phyloP scores from a whole-genome alignment of 202 grass and related monocot species.

The Alloteropsis angusta region DNA sequence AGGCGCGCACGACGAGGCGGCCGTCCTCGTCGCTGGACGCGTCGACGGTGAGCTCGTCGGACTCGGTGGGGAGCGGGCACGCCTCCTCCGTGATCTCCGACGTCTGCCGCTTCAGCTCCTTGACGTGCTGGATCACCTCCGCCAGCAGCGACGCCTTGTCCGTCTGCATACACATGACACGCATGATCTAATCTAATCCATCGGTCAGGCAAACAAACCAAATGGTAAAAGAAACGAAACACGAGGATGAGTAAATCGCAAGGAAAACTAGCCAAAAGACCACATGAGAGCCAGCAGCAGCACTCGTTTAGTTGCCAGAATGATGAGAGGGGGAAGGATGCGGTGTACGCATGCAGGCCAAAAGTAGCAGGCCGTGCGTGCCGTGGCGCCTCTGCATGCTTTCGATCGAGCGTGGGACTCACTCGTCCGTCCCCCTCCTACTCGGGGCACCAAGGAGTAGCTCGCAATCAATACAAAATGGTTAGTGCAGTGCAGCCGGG shows the following conservation, averaged over 20 bases:
- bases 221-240: neutral
- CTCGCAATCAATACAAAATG: conserved; percentile 34
- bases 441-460: conserved; percentile 7
- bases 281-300: neutral
- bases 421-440: conserved; percentile 7
- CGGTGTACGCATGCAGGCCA: conserved; percentile 37
- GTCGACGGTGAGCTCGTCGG: conserved; percentile 81
- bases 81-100: conserved; percentile 91
- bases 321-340: conserved; percentile 33
- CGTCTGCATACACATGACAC: conserved; percentile 34
- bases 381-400: conserved; percentile 39
- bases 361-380: conserved; percentile 22
- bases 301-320: conserved; percentile 18
- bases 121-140: conserved; percentile 98
- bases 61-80: conserved; percentile 79
- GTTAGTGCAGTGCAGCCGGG: conserved; percentile 23
- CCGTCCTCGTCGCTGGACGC: conserved; percentile 78
- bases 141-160: conserved; percentile 96
- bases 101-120: conserved; percentile 96
- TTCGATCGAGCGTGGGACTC: conserved; percentile 30
- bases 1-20: conserved; percentile 63
- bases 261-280: neutral
- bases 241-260: conserved; percentile 20
- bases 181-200: too few species aligned
- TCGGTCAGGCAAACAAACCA: neutral